Conservation (phyloP, 192 early-diverging fungal genomes). For the Geranomyces michiganensis region DNA sequence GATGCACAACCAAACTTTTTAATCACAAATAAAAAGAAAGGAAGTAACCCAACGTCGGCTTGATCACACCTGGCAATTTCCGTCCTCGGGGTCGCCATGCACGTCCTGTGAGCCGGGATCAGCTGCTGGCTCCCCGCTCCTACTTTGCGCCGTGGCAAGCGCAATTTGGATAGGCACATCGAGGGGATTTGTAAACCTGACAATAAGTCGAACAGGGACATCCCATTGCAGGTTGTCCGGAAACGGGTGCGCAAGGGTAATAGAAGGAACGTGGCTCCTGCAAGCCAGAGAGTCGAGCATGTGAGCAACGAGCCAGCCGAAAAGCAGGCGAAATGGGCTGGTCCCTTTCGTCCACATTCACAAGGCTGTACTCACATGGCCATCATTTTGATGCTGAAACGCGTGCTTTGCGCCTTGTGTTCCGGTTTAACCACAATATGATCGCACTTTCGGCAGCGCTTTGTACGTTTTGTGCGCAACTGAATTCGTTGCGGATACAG, state of each 20-base stretch:
- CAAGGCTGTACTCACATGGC: slow-evolving; percentile 61
- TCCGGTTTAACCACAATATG: slow-evolving; percentile 92
- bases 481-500: slow-evolving; percentile 82
- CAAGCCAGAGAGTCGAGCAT: slow-evolving; percentile 2
- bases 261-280: slow-evolving; percentile 77
- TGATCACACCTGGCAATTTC: slow-evolving; percentile 16
- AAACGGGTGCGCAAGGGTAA: slow-evolving; percentile 60
- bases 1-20: background rate
- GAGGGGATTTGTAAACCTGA: slow-evolving; percentile 82
- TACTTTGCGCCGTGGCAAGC: slow-evolving; percentile 44
- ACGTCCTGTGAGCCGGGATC: background rate
- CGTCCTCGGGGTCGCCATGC: background rate
- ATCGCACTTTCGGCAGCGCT: slow-evolving; percentile 84
- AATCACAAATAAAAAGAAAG: background rate
- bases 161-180: slow-evolving; percentile 71
- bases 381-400: slow-evolving; percentile 88
- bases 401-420: slow-evolving; percentile 82
- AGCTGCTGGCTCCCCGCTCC: background rate
- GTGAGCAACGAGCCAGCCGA: background rate
- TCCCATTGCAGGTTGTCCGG: slow-evolving; percentile 19
- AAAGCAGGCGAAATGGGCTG: too few species aligned
- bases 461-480: slow-evolving; percentile 82
- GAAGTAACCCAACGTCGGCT: background rate
- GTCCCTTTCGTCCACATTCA: slow-evolving; percentile 19
- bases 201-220: slow-evolving; percentile 45